A percentile compares a stretch with the other conserved stretches of the same genome.
phyloP scores from a whole-genome alignment of 2,329 filamentous ascomycete species.

The Nakataea oryzae region DNA sequence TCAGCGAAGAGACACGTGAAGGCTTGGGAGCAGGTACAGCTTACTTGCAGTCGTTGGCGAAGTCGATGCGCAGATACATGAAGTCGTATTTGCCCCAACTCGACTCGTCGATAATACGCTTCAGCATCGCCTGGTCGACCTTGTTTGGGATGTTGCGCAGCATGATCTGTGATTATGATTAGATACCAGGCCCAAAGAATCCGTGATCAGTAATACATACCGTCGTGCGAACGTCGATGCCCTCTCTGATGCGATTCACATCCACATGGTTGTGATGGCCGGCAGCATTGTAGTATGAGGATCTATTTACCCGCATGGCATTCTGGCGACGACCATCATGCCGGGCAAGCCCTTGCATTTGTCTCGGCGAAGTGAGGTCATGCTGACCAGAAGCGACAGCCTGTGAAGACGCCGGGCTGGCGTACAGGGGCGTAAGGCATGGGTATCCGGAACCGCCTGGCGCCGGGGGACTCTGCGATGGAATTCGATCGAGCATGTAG shows the following conservation, averaged over 20 bases:
- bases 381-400: constrained; percentile 16
- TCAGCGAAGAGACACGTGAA: neutral
- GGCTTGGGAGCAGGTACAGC: constrained; percentile 17
- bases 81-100: constrained; percentile 85
- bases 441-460: neutral
- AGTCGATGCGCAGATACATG: constrained; percentile 87
- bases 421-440: neutral
- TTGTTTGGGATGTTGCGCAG: constrained; percentile 90
- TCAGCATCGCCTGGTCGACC: constrained; percentile 67
- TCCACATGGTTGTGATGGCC: constrained; percentile 54
- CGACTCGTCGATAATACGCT: constrained; percentile 67
- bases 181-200: neutral
- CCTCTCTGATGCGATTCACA: constrained; percentile 47
- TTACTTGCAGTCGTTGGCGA: constrained; percentile 74
- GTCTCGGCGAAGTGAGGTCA: constrained; percentile 29
- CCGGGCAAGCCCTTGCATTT: constrained; percentile 21
- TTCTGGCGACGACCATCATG: constrained; percentile 36
- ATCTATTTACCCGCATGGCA: constrained; percentile 32
- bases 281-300: constrained; percentile 33
- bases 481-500: constrained; percentile 1
- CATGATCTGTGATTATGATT: constrained; percentile 57
- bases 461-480: neutral
- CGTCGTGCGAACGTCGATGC: constrained; percentile 65
- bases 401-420: neutral
- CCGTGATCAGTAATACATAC: constrained; percentile 31